Evolutionary conservation across 208 protist genomes (phyloP), one percentile per base, ranked within the genome.

Genomic region (Naegleria lovaniensis): DNA sequence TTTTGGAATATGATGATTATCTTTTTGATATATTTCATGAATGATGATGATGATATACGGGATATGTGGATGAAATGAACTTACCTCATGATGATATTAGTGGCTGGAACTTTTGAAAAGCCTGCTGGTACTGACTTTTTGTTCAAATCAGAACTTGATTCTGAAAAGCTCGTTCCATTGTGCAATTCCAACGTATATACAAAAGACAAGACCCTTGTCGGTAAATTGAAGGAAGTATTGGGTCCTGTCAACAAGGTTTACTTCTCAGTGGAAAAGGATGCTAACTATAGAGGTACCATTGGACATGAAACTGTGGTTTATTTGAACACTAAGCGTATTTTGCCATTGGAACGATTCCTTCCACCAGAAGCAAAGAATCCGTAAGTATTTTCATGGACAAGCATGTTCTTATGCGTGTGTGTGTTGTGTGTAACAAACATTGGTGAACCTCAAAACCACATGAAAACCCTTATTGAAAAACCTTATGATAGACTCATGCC

Each of bases 141-240:
- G 55, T 67, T 67, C 55, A 67, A 67, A 29, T 67, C 55, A 3
- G 55, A 1, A 29, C 55, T 67, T 13, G 55, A 67, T 19, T 15
- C 19, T 67, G 55, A 67, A 67, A 67, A 67, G 55, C 55, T 67
- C 55, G 25, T 88, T 39, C 39, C 41, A 38, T 38, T 88, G 13
- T 88, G 84, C 36, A 39, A 88, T 13, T 88, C 84, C 3, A 48
- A 48, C 6, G 84, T 36, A 33, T 88, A 58, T 16, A 38, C 16
- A 11, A 39, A 88, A 58, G 41, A 88, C 22, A 58, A 88, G 15
- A 29, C 39, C 0, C 29, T 55, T 16, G 0, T 55, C 5, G 84
- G 84, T 39, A 88, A 58, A 55, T 38, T 88, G 15, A 22, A 48
- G 6, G 84, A 88, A 88, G 84, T 88, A 58, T 38, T 88, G 4